Evolutionary conservation across 257 asterid genomes (phyloP).

Genomic region (Solanum peruvianum): DNA sequence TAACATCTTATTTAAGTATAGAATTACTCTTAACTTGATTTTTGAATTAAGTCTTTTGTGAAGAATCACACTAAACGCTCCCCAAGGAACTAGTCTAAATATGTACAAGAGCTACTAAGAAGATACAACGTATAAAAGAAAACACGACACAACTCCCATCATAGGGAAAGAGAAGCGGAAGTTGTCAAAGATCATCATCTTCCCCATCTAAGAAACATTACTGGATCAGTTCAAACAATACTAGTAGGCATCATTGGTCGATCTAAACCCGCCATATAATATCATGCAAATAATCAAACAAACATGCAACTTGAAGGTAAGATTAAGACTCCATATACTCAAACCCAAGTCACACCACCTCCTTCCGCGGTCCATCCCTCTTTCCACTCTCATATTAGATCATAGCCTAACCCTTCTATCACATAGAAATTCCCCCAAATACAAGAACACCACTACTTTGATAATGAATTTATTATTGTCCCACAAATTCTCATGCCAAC

Average conservation of each 20-base stretch:
- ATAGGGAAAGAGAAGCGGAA: neutral
- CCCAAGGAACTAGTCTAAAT: neutral
- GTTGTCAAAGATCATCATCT: neutral
- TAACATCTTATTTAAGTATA: neutral
- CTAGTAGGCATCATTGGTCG: neutral
- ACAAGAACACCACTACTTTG: neutral
- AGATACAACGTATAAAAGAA: neutral
- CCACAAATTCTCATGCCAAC: neutral
- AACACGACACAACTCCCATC: neutral
- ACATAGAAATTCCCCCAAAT: neutral
- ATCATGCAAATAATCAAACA: neutral
- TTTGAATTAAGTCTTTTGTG: neutral
- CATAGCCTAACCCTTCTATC: neutral
- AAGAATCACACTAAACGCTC: neutral
- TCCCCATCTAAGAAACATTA: neutral
- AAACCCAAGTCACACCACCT: neutral
- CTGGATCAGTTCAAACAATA: neutral
- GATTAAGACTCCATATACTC: neutral
- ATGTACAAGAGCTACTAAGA: neutral
- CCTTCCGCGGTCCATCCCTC: neutral
- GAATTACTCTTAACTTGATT: neutral
- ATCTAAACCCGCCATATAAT: neutral
- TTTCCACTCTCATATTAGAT: neutral
- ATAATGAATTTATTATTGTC: neutral
- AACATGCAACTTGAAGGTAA: neutral